Evolutionary conservation across 2,329 filamentous ascomycete species (phyloP).

Genomic region (Paecilomyces variotii): DNA sequence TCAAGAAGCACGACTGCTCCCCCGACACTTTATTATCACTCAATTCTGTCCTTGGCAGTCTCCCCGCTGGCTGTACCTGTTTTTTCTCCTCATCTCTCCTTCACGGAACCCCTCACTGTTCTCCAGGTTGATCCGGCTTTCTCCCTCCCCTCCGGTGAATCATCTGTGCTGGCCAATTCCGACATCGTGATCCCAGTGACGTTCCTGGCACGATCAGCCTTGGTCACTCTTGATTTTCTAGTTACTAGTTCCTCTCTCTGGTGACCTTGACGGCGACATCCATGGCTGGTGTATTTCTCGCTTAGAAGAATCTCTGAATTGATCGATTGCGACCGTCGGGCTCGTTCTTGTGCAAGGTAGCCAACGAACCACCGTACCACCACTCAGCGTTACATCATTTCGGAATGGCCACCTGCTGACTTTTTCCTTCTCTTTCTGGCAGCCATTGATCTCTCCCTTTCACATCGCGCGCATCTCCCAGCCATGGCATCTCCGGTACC

Average conservation of each 20-base stretch:
- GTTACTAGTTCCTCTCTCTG: not conserved
- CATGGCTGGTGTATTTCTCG: not conserved
- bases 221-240: not conserved
- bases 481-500: constrained; percentile 14
- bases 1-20: not conserved
- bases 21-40: not conserved
- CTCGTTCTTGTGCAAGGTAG: not conserved
- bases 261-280: not conserved
- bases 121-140: not conserved
- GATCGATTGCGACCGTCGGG: not conserved
- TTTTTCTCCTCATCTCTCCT: not conserved
- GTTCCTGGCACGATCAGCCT: not conserved
- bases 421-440: not conserved
- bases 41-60: not conserved
- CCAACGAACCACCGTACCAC: not conserved
- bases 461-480: constrained; percentile 7
- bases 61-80: not conserved
- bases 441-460: constrained; percentile 1
- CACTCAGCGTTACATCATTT: not conserved
- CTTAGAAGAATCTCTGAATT: not conserved
- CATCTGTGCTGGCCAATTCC: not conserved
- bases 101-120: not conserved
- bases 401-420: not conserved
- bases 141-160: not conserved
- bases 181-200: not conserved